Percentiles rank a stretch among this genome's conserved stretches.
phyloP scores from a whole-genome alignment of 352 stramenopile species.

The Hyphochytrium catenoides region DNA sequence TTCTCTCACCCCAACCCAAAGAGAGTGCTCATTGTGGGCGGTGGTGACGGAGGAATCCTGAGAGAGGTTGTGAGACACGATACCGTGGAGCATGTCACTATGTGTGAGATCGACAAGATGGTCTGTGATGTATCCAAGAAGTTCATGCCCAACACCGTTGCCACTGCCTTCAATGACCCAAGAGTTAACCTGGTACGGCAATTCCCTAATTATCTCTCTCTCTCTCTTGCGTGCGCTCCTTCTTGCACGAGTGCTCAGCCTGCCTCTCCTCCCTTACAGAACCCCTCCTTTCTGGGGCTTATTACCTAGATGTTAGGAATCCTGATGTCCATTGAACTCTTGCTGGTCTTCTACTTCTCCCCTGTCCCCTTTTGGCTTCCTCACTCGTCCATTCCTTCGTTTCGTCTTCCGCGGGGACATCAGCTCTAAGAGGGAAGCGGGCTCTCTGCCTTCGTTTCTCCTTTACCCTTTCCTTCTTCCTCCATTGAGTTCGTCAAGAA shows the following conservation, averaged over 20 bases:
- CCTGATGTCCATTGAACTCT: too few species aligned
- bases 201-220: slow-evolving; percentile 21
- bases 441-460: too few species aligned
- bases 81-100: slow-evolving; percentile 81
- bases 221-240: too few species aligned
- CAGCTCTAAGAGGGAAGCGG: too few species aligned
- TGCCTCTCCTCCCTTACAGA: too few species aligned
- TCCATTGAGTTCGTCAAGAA: too few species aligned
- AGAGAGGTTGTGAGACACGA: slow-evolving; percentile 82
- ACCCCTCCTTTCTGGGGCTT: too few species aligned
- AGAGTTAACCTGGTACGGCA: slow-evolving; percentile 65
- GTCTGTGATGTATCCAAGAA: slow-evolving; percentile 88
- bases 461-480: too few species aligned
- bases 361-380: not conserved
- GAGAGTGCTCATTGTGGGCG: slow-evolving; percentile 89
- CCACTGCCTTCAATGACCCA: slow-evolving; percentile 83
- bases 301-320: too few species aligned
- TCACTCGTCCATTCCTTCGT: too few species aligned
- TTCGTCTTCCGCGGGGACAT: too few species aligned
- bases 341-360: too few species aligned
- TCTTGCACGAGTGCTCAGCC: slow-evolving; percentile 43
- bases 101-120: slow-evolving; percentile 96
- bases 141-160: slow-evolving; percentile 66
- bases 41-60: slow-evolving; percentile 90
- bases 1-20: slow-evolving; percentile 86